Evolutionary conservation across 495 filamentous ascomycete genomes (phyloP), one percentile per base, ranked within the genome.

Genomic region (Penicillium silybi): DNA sequence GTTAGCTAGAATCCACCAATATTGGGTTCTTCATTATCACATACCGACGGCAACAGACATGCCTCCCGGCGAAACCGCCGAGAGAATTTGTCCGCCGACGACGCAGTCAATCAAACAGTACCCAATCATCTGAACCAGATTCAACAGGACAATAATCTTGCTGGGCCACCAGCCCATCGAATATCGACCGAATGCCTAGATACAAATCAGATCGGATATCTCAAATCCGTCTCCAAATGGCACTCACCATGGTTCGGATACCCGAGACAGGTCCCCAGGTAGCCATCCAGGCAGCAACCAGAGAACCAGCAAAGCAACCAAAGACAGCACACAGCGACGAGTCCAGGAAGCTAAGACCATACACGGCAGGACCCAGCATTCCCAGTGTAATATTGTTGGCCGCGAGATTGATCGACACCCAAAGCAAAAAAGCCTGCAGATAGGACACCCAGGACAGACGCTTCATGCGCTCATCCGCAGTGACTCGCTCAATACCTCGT

Each of bases 81-180:
- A 86, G 3, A 92, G 68, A 15, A 90, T 88, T 58, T 90, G 86
- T 1, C 88, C 88, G 2, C 84, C 80, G 18, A 90, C 78, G 18
- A 90, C 83, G 44, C 78, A 82, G 58, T 85, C 81, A 50, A 90
- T 82, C 67, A 89, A 65, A 42, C 78, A 74, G 53, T 90, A 92
- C 10, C 87, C 87, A 20, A 89, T 69, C 65, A 89, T 78, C 46
- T 88, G 76, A 37, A 90, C 79, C 15, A 90, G 68, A 54, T 90
- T 88, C 46, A 92, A 69, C 16, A 89, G 49, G 13, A 87, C 85
- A 32, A 88, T 77, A 7, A 90, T 66, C 67, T 89, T 90, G 57
- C 80, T 82, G 1, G 88, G 87, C 83, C 85, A 90, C 82, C 86
- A 90, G 26, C 87, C 88, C 80, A 90, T 89, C 20, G 81, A 79